A percentile compares a stretch with the other conserved stretches of the same genome.
These are phyloP conservation scores for Colletotrichum ledebouriae DNA, from an alignment of 2,329 filamentous ascomycete genomes.

Conservation along the genomic window DNA sequence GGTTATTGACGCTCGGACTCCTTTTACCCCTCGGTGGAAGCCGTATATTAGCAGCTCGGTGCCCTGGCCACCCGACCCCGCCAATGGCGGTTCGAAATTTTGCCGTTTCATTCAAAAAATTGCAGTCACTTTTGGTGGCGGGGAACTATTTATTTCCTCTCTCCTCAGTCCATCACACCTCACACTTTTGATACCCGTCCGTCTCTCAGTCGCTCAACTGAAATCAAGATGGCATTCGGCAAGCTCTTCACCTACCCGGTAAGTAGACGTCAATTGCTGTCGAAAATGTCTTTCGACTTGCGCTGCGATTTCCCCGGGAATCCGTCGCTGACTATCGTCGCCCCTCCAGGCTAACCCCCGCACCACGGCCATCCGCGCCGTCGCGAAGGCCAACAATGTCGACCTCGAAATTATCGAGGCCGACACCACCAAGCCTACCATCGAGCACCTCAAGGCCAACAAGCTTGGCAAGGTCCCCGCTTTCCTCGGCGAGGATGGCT, in stretches of 20 bases:
- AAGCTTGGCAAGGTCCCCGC: constrained; percentile 91
- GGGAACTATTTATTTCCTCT: constrained; percentile 45
- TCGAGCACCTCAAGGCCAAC: constrained; percentile 88
- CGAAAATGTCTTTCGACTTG: not conserved
- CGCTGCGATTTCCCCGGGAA: not conserved
- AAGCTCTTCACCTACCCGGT: constrained; percentile 94
- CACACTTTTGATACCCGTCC: constrained; percentile 45
- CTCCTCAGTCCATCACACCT: constrained; percentile 47
- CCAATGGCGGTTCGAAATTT: constrained; percentile 35
- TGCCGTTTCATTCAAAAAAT: constrained; percentile 43
- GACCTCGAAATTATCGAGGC: constrained; percentile 88
- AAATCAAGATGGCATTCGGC: constrained; percentile 90
- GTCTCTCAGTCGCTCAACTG: constrained; percentile 47
- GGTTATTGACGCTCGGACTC: no score
- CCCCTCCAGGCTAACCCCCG: constrained; percentile 83
- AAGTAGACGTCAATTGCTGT: constrained; percentile 50
- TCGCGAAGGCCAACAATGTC: constrained; percentile 97
- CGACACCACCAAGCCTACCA: constrained; percentile 72
- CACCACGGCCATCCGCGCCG: constrained; percentile 87
- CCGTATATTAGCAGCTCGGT: not conserved
- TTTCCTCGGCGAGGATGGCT: constrained; percentile 94
- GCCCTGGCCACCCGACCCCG: constrained; percentile 26
- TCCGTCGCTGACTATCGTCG: constrained; percentile 51
- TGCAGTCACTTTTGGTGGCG: constrained; percentile 32
- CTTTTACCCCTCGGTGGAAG: constrained; percentile 20